Conservation (phyloP, 805 yeast species). For the Hemisphaericaspora nanyangensis region DNA sequence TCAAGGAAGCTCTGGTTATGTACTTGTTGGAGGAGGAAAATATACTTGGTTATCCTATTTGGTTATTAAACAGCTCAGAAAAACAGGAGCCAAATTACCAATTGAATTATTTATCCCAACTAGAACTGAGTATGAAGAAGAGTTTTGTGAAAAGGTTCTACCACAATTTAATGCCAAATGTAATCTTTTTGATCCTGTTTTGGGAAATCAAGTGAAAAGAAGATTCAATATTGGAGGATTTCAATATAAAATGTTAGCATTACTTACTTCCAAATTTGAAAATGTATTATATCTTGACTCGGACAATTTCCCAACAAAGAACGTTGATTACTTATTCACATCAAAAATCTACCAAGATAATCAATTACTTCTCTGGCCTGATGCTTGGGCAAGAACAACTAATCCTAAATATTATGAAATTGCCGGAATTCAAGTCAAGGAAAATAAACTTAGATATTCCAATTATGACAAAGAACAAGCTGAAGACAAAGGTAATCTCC, state of each 20-base stretch:
- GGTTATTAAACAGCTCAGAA: constrained; percentile 45
- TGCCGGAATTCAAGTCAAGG: constrained; percentile 35
- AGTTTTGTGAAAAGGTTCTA: constrained; percentile 42
- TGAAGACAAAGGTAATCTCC: constrained; percentile 28
- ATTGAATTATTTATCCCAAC: constrained; percentile 49
- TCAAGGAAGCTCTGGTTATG: constrained; percentile 35
- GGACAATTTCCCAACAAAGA: constrained; percentile 44
- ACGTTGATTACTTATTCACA: constrained; percentile 44
- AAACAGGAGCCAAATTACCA: constrained; percentile 43
- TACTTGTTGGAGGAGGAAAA: constrained; percentile 51
- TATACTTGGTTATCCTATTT: constrained; percentile 49
- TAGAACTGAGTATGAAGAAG: constrained; percentile 40
- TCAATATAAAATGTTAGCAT: constrained; percentile 52
- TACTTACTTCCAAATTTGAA: constrained; percentile 57
- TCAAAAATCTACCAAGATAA: constrained; percentile 43
- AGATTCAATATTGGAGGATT: constrained; percentile 37
- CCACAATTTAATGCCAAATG: constrained; percentile 46
- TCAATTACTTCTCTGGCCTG: constrained; percentile 62
- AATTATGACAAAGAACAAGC: constrained; percentile 26
- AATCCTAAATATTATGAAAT: constrained; percentile 53
- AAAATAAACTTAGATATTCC: constrained; percentile 31
- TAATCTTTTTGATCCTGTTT: constrained; percentile 35
- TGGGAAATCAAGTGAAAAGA: constrained; percentile 12
- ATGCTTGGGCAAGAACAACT: constrained; percentile 67
- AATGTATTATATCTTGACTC: constrained; percentile 48